A percentile compares a stretch with the other conserved stretches of the same genome.
Conservation (phyloP, 2,329 filamentous ascomycete genomes). For the Talaromyces rugulosus region DNA sequence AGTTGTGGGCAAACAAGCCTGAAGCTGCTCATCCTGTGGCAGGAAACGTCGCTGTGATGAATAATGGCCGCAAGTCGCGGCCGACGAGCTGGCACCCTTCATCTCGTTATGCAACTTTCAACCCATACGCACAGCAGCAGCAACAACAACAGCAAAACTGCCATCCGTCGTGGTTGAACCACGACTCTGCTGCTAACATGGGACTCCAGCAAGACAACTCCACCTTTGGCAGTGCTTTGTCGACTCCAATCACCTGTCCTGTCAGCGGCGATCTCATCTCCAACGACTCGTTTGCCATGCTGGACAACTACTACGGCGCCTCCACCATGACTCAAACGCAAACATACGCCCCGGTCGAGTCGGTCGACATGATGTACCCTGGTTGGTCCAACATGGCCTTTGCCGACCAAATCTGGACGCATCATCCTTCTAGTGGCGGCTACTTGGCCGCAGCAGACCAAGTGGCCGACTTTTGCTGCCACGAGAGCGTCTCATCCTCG, state of each 20-base stretch:
- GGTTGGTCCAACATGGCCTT: slow-evolving; percentile 18
- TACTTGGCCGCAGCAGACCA: slow-evolving; percentile 21
- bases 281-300: slow-evolving; percentile 18
- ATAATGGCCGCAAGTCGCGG: slow-evolving; percentile 43
- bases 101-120: slow-evolving; percentile 39
- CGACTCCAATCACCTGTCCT: slow-evolving; percentile 13
- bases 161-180: slow-evolving; percentile 11
- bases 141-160: slow-evolving; percentile 2
- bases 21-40: background rate
- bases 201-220: background rate
- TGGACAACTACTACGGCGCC: slow-evolving; percentile 12
- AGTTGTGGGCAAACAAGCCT: slow-evolving; percentile 29
- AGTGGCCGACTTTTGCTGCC: slow-evolving; percentile 25
- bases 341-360: slow-evolving; percentile 17
- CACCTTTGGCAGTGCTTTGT: slow-evolving; percentile 10
- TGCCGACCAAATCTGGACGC: slow-evolving; percentile 5
- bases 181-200: background rate
- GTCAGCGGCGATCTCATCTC: slow-evolving; percentile 16
- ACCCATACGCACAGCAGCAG: slow-evolving; percentile 16
- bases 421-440: background rate
- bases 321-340: slow-evolving; percentile 6
- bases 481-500: slow-evolving; percentile 32
- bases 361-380: slow-evolving; percentile 22
- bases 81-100: slow-evolving; percentile 75
- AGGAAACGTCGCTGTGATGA: background rate